A percentile compares a stretch with the other conserved stretches of the same genome.
These are phyloP conservation scores for Aeschynomene evenia DNA, from an alignment of 306 rosid species.

Conservation along the genomic window DNA sequence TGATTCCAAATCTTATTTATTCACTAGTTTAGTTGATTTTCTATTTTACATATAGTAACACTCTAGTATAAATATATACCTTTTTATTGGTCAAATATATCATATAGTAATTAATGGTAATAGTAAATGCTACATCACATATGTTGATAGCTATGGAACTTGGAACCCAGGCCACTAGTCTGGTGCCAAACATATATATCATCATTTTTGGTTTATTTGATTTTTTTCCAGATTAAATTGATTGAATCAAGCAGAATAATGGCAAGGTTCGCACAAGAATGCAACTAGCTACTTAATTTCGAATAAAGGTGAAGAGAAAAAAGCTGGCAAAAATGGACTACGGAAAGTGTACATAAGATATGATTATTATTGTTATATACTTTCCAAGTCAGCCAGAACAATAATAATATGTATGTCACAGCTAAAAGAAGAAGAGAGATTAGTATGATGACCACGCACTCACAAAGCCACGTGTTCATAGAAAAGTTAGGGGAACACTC, in stretches of 20 bases:
- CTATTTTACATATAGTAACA: background rate
- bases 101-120: background rate
- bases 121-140: background rate
- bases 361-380: too few relatives aligned
- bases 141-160: background rate
- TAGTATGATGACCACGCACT: too few relatives aligned
- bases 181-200: background rate
- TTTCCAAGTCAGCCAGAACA: conserved; percentile 16
- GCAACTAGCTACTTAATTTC: background rate
- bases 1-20: too few relatives aligned
- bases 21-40: too few relatives aligned
- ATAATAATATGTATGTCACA: background rate
- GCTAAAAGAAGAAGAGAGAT: background rate
- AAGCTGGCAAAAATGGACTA: background rate
- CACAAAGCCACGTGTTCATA: conserved; percentile 16
- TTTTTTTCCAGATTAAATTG: background rate
- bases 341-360: conserved; percentile 24
- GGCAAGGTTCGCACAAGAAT: background rate
- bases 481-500: background rate
- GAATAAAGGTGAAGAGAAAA: background rate
- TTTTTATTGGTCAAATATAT: background rate
- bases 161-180: background rate
- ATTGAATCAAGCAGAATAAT: background rate
- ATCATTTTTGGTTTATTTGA: background rate
- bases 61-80: background rate